Evolutionary conservation across 1,139 yeast genomes (phyloP).

Genomic region (Candida smagusa): DNA sequence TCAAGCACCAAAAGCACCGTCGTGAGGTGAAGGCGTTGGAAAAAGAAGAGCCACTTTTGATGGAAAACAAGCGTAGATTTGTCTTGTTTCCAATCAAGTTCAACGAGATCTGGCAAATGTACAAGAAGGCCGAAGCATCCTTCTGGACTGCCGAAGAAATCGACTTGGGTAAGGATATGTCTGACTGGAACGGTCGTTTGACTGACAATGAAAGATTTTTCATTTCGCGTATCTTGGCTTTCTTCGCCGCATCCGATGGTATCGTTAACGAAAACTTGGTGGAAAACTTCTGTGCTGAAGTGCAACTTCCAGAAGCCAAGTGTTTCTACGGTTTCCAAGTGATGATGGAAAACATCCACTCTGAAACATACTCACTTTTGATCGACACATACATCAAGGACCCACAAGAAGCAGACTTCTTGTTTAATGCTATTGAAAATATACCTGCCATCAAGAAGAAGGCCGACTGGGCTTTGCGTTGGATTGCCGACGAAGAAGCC

Average conservation of each 20-base stretch:
- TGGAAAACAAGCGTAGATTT: conserved; percentile 85
- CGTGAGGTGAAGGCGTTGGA: conserved; percentile 70
- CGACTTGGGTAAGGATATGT: conserved; percentile 85
- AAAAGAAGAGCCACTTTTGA: conserved; percentile 83
- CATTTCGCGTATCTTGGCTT: conserved; percentile 90
- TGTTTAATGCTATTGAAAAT: conserved; percentile 91
- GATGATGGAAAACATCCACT: conserved; percentile 99
- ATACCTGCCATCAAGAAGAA: conserved; percentile 93
- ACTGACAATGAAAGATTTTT: conserved; percentile 89
- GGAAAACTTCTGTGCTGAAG: conserved; percentile 95
- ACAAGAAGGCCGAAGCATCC: conserved; percentile 97
- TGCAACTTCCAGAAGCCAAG: conserved; percentile 96
- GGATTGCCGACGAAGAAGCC: conserved; percentile 87
- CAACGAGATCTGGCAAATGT: conserved; percentile 98
- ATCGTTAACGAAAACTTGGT: conserved; percentile 96
- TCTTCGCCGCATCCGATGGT: conserved; percentile 97
- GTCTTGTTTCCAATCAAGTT: conserved; percentile 96
- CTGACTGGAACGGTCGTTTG: conserved; percentile 85
- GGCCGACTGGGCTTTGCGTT: conserved; percentile 97
- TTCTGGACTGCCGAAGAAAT: conserved; percentile 99
- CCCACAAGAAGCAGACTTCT: conserved; percentile 82
- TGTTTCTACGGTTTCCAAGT: conserved; percentile 99
- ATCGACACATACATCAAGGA: conserved; percentile 95
- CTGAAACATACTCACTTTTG: conserved; percentile 92
- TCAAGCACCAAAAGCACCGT: conserved; percentile 65